A percentile compares a stretch with the other conserved stretches of the same genome.
Conservation (phyloP, 1,284 basidiomycete species). For the Pholiota adiposa region DNA sequence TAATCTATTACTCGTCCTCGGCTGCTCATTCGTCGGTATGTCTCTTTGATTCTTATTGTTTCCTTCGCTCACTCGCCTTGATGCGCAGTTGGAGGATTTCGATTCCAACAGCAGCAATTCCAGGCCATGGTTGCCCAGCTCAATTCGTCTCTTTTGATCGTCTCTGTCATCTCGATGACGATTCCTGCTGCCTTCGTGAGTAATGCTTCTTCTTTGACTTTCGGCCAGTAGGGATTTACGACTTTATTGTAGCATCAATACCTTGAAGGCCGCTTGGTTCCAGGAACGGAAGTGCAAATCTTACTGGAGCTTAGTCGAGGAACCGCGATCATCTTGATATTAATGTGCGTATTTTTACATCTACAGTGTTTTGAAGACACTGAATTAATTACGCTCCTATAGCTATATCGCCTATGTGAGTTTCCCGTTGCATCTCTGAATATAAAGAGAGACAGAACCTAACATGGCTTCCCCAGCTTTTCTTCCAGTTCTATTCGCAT, state of each 20-base stretch:
- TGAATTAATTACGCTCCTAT: constrained; percentile 16
- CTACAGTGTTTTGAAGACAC: not conserved
- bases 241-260: constrained; percentile 40
- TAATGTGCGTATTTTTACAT: constrained; percentile 54
- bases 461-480: constrained; percentile 35
- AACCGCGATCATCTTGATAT: constrained; percentile 56
- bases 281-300: constrained; percentile 41
- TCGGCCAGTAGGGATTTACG: not conserved
- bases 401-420: constrained; percentile 40
- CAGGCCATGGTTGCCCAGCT: constrained; percentile 66
- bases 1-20: constrained; percentile 70
- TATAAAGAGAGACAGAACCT: constrained; percentile 1
- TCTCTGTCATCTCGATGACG: constrained; percentile 60
- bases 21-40: constrained; percentile 57
- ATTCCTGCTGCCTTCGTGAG: constrained; percentile 67
- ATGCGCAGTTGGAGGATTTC: constrained; percentile 52
- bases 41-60: not conserved
- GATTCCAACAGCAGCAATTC: constrained; percentile 68
- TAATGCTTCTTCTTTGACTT: constrained; percentile 12
- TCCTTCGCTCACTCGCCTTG: not conserved
- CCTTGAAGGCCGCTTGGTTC: constrained; percentile 38
- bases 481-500: constrained; percentile 67
- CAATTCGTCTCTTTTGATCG: constrained; percentile 65
- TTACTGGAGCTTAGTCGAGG: constrained; percentile 49
- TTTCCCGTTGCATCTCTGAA: constrained; percentile 5